Conservation (phyloP, 257 asterid genomes). For the Solanum peruvianum region DNA sequence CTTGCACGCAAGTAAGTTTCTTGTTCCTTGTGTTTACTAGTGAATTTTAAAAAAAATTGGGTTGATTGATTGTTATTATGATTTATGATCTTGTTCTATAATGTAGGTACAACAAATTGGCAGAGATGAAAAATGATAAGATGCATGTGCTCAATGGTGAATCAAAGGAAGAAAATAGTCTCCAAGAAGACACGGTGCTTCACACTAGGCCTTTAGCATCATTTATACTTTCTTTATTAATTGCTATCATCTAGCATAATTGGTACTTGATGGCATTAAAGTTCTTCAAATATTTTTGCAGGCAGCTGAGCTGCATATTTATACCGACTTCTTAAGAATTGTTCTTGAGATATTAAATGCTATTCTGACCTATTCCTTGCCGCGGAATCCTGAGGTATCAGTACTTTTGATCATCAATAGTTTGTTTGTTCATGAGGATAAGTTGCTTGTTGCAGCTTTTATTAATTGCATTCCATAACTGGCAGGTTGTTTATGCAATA, state of each 20-base stretch:
- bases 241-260: background rate
- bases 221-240: background rate
- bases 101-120: slow-evolving; percentile 85
- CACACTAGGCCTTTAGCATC: background rate
- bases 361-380: slow-evolving; percentile 67
- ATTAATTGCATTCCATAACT: slow-evolving; percentile 5
- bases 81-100: background rate
- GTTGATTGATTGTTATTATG: background rate
- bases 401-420: background rate
- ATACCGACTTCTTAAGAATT: slow-evolving; percentile 77
- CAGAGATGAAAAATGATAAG: slow-evolving; percentile 74
- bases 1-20: slow-evolving; percentile 91
- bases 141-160: slow-evolving; percentile 47
- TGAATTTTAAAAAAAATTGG: background rate
- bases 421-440: background rate
- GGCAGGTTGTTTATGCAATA: slow-evolving; percentile 85
- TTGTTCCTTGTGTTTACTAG: background rate
- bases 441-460: background rate
- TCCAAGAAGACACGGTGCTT: slow-evolving; percentile 66
- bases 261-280: background rate
- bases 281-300: slow-evolving; percentile 17
- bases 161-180: slow-evolving; percentile 48
- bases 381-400: slow-evolving; percentile 86
- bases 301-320: slow-evolving; percentile 79
- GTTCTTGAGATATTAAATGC: slow-evolving; percentile 85